phyloP scores from a whole-genome alignment of 768 basidiomycete species.

The Asterophora lycoperdoides region DNA sequence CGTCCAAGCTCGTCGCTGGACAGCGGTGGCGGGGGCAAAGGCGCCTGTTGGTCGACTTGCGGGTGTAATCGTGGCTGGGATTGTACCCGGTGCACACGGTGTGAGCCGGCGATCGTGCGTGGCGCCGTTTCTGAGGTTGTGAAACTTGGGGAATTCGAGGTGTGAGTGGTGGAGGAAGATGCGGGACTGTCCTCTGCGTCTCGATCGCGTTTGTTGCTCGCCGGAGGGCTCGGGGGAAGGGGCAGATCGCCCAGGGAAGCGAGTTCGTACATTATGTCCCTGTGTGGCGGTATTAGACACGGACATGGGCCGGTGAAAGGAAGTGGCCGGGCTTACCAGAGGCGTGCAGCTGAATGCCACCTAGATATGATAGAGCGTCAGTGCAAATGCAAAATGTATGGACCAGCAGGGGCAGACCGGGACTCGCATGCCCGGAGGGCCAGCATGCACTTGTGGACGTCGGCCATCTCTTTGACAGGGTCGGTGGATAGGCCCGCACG shows the following conservation, averaged over 20 bases:
- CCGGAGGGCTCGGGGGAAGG: constrained; percentile 51
- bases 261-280: constrained; percentile 72
- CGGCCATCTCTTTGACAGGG: constrained; percentile 52
- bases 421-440: constrained; percentile 40
- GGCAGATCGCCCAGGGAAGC: constrained; percentile 70
- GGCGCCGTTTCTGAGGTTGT: too few relatives aligned
- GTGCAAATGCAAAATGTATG: background rate
- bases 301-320: constrained; percentile 24
- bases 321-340: constrained; percentile 34
- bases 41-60: background rate
- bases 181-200: constrained; percentile 46
- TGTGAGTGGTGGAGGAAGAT: constrained; percentile 10
- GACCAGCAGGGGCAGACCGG: constrained; percentile 14
- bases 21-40: constrained; percentile 43
- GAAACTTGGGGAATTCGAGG: constrained; percentile 8
- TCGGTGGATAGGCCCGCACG: constrained; percentile 45
- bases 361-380: background rate
- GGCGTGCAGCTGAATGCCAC: constrained; percentile 43
- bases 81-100: constrained; percentile 30
- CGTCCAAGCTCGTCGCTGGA: constrained; percentile 59
- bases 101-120: constrained; percentile 35
- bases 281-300: constrained; percentile 20
- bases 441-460: constrained; percentile 62
- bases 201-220: constrained; percentile 59
- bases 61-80: background rate